phyloP scores from a whole-genome alignment of 306 rosid genomes.

The Ormosia semicastrata region DNA sequence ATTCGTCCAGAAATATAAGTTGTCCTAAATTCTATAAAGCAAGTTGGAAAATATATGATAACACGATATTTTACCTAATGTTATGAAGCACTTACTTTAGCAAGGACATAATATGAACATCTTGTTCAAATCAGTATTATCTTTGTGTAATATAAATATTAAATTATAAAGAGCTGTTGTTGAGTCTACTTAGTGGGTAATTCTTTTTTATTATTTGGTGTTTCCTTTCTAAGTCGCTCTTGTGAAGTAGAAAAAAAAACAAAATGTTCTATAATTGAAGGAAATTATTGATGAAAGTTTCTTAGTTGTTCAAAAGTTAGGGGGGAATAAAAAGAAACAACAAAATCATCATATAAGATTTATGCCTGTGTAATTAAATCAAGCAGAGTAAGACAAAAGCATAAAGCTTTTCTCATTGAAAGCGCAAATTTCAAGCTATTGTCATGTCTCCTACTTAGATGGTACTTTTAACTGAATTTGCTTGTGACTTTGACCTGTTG shows the following conservation, averaged over 20 bases:
- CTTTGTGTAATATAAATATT: background rate
- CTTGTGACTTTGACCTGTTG: background rate
- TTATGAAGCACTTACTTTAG: background rate
- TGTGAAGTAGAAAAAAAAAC: background rate
- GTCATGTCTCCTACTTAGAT: background rate
- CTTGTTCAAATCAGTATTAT: background rate
- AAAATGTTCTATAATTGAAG: background rate
- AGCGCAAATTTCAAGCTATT: background rate
- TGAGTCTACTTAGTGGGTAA: background rate
- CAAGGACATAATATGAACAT: background rate
- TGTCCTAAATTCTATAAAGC: background rate
- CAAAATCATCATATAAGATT: too few species aligned
- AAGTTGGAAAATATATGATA: background rate
- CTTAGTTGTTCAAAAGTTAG: too few species aligned
- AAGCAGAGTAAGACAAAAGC: too few species aligned
- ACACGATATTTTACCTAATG: background rate
- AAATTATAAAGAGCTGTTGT: background rate
- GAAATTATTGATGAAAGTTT: too few species aligned
- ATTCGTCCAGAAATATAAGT: background rate
- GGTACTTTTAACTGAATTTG: background rate
- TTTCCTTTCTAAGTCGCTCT: background rate
- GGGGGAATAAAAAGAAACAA: too few species aligned
- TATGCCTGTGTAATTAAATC: too few species aligned
- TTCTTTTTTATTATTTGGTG: background rate
- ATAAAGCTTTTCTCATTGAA: background rate